Conservation (phyloP, 2,329 filamentous ascomycete species). For the Diaporthe aspalathi region DNA sequence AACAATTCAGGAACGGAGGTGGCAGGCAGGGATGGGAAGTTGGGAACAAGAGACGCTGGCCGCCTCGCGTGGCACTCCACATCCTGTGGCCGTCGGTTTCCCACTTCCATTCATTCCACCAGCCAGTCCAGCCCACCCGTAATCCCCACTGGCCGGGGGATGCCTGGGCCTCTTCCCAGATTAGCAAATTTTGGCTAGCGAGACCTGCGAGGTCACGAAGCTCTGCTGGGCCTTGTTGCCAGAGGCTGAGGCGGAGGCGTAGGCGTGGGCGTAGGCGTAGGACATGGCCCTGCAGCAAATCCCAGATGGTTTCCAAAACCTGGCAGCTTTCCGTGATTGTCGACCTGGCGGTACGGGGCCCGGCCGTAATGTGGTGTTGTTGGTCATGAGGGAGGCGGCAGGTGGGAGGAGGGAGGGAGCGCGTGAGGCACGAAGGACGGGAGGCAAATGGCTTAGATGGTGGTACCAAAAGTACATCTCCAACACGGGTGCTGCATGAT, state of each 20-base stretch:
- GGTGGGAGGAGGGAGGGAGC: not conserved
- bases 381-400: not conserved
- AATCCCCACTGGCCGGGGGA: conserved; percentile 20
- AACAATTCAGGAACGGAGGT: conserved; percentile 22
- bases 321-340: conserved; percentile 1
- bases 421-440: not conserved
- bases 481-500: too few relatives aligned
- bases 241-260: too few relatives aligned
- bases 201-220: not conserved
- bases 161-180: conserved; percentile 37
- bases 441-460: not conserved
- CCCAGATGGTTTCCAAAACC: not conserved
- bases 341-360: not conserved
- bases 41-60: conserved; percentile 3
- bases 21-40: not conserved
- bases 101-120: conserved; percentile 5
- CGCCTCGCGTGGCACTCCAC: conserved; percentile 39
- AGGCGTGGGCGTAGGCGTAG: too few relatives aligned
- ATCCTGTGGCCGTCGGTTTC: conserved; percentile 16
- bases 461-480: not conserved
- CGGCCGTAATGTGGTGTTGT: not conserved
- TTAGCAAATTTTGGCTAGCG: conserved; percentile 37
- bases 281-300: not conserved
- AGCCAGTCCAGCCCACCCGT: not conserved
- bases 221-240: not conserved